These are phyloP conservation scores for Myrmaecium sp. DNA, from an alignment of 2,329 filamentous ascomycete genomes.

Conservation along the genomic window DNA sequence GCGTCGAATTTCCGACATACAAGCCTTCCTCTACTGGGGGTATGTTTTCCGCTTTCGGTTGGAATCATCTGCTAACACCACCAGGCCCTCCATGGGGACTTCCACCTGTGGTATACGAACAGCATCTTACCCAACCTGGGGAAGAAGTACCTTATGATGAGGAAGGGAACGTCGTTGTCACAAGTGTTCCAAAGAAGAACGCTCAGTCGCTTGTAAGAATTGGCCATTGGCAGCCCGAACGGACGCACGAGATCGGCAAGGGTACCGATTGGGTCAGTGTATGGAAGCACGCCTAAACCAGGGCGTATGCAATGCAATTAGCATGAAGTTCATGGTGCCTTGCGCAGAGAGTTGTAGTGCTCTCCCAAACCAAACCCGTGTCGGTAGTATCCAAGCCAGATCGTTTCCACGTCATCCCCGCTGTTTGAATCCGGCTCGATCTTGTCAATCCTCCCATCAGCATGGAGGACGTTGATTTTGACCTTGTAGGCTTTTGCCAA, in stretches of 20 bases:
- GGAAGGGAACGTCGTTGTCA: conserved; percentile 31
- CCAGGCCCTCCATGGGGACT: conserved; percentile 64
- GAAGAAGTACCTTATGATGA: conserved; percentile 45
- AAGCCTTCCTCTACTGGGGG: conserved; percentile 50
- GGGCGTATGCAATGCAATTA: background rate
- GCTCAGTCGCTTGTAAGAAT: conserved; percentile 28
- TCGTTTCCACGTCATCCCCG: conserved; percentile 25
- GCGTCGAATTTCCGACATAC: conserved; percentile 62
- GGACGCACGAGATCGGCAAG: conserved; percentile 39
- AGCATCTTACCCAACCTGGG: conserved; percentile 54
- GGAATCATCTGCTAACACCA: too few relatives aligned
- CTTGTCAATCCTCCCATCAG: conserved; percentile 60
- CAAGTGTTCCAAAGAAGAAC: conserved; percentile 16
- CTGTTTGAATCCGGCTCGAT: conserved; percentile 47
- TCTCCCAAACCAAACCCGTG: conserved; percentile 90
- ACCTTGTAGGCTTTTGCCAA: conserved; percentile 66
- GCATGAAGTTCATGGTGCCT: conserved; percentile 5
- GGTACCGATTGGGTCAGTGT: conserved; percentile 32
- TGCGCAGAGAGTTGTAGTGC: conserved; percentile 80
- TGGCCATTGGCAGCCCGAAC: conserved; percentile 37
- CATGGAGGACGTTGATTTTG: conserved; percentile 69
- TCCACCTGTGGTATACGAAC: conserved; percentile 51
- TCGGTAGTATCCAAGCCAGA: conserved; percentile 91
- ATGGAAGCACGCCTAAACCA: conserved; percentile 23
- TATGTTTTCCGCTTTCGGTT: too few relatives aligned